Base-by-base conservation (phyloP, 176 grass and related monocot species). In the Avena atlantica region DNA sequence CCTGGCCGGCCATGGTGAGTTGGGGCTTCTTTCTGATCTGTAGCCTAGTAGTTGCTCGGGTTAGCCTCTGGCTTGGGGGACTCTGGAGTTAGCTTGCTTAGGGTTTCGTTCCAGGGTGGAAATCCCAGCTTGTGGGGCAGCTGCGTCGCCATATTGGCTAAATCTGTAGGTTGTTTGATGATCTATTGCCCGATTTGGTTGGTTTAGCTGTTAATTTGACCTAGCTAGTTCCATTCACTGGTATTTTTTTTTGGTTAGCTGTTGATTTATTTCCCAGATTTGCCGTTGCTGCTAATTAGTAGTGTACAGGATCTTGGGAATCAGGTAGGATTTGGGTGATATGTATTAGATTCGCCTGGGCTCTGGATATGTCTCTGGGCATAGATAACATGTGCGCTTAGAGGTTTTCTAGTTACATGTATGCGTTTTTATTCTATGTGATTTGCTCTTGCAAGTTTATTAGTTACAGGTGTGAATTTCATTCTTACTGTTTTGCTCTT, bases 1-100 rank as follows among this genome's bases (percentile, higher is more conserved):
- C 97, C 6, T 98, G 97, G 97, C 97, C 94, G 56, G 97, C 97
- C 73, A 87, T 98, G 97, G 94, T 98, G 90, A 84, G 58, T 66
- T 21, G 19, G 57, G 29, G 9, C 60, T 31, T 36, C 69, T 62
- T 12, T 81, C 69, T 90, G 86, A 88, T 91, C 81, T 76, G 86
- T 70, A 44, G 60, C 69, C n/a, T 80, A n/a, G 13, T 76, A 74
- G 19, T 8, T 49, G 48, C 8, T 34, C 51, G n/a, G 50, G 8
- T 19, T 20, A 29, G 6, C 57, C 48, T 60, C 17, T 40, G 69
- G 50, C 75, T 56, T 12, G 49, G 68, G 85, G 85, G 86, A 74
- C 64, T 88, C 68, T 40, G 85, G 25, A 57, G 49, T 71, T 57
- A 61, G 62, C 77, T 42, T 6, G 86, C 51, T 36, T 81, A 81